A percentile compares a stretch with the other conserved stretches of the same genome.
These are phyloP conservation scores for Penicillium concentricum DNA, from an alignment of 2,329 filamentous ascomycete species.

Conservation along the genomic window DNA sequence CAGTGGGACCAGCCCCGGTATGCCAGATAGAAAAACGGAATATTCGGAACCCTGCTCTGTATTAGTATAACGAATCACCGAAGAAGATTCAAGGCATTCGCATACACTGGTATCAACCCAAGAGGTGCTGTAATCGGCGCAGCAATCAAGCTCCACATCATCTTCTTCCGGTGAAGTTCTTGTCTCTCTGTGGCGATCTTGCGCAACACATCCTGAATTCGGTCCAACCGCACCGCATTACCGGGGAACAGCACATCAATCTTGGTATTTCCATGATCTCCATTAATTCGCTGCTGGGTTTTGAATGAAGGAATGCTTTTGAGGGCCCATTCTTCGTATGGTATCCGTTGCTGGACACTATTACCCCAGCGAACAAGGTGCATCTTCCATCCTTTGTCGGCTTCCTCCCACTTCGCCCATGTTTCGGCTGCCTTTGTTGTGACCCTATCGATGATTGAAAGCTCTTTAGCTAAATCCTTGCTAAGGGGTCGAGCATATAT, in stretches of 20 bases:
- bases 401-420: constrained; percentile 86
- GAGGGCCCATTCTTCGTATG: constrained; percentile 96
- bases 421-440: constrained; percentile 70
- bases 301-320: constrained; percentile 89
- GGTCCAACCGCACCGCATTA: constrained; percentile 63
- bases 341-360: constrained; percentile 77
- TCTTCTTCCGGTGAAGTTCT: constrained; percentile 68
- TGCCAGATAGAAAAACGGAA: constrained; percentile 93
- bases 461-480: constrained; percentile 53
- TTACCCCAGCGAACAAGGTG: constrained; percentile 85
- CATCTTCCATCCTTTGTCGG: constrained; percentile 83
- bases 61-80: constrained; percentile 4
- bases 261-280: constrained; percentile 65
- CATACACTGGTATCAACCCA: constrained; percentile 81
- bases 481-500: constrained; percentile 84
- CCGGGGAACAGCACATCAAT: constrained; percentile 69
- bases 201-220: constrained; percentile 64
- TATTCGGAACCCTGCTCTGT: constrained; percentile 72
- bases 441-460: constrained; percentile 65
- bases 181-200: constrained; percentile 78
- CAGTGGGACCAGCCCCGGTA: constrained; percentile 91
- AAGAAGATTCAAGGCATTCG: background rate
- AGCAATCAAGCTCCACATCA: constrained; percentile 77
- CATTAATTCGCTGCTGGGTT: constrained; percentile 62
- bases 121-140: constrained; percentile 84